Conservation (phyloP, 179 eudicot species). For the Amaranthus tricolor region DNA sequence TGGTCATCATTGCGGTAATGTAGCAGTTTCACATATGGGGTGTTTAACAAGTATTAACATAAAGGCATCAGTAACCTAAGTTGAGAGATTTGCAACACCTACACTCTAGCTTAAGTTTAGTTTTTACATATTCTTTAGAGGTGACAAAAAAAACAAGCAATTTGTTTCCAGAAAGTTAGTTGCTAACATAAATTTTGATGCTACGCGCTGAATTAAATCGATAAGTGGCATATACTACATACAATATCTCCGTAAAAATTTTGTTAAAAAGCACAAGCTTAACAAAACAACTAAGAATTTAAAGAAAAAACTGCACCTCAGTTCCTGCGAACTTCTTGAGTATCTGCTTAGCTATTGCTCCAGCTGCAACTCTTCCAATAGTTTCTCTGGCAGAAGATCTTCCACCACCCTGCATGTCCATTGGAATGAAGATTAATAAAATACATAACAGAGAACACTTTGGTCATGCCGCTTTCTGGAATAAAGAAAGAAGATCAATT, state of each 20-base stretch:
- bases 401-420: slow-evolving; percentile 78
- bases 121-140: background rate
- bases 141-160: background rate
- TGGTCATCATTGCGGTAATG: background rate
- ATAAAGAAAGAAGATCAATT: slow-evolving; percentile 3
- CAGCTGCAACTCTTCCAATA: slow-evolving; percentile 98
- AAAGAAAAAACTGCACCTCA: slow-evolving; percentile 50
- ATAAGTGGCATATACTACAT: background rate
- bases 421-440: background rate
- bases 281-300: background rate
- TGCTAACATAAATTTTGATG: background rate
- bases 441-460: background rate
- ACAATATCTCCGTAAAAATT: background rate
- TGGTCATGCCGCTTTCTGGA: background rate
- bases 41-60: background rate
- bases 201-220: background rate
- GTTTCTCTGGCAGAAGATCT: slow-evolving; percentile 99
- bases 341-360: slow-evolving; percentile 93
- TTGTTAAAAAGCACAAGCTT: background rate
- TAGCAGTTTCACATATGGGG: background rate
- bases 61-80: background rate
- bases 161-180: background rate
- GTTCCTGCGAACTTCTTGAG: slow-evolving; percentile 67
- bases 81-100: background rate
- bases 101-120: background rate